A percentile compares a stretch with the other conserved stretches of the same genome.
Conservation (phyloP, 2,329 filamentous ascomycete species). For the Verticillium alfalfae region DNA sequence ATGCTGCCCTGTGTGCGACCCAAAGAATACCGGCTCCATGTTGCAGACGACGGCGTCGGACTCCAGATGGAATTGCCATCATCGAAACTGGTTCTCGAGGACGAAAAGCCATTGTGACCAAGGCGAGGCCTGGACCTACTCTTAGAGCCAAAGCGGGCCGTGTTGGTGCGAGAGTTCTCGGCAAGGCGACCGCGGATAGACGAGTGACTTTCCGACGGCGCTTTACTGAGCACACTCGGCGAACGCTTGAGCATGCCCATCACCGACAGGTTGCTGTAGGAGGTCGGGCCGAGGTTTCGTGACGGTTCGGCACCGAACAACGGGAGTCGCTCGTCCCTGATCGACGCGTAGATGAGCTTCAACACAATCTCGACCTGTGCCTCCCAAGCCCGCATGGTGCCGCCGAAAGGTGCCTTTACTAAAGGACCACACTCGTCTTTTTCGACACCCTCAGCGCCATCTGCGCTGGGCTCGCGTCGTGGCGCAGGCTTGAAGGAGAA, state of each 20-base stretch:
- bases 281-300: conserved; percentile 30
- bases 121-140: conserved; percentile 74
- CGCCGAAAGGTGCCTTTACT: conserved; percentile 71
- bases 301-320: conserved; percentile 66
- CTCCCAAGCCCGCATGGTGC: conserved; percentile 77
- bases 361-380: conserved; percentile 83
- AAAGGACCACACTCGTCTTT: conserved; percentile 66
- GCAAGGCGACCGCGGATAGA: conserved; percentile 65
- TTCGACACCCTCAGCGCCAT: conserved; percentile 18
- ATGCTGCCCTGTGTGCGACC: conserved; percentile 87
- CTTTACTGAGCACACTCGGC: conserved; percentile 88
- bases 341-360: conserved; percentile 86
- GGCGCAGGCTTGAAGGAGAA: conserved; percentile 47
- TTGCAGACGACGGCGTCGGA: conserved; percentile 77
- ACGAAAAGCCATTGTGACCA: conserved; percentile 74
- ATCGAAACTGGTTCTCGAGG: conserved; percentile 90
- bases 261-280: conserved; percentile 64
- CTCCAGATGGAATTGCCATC: conserved; percentile 89
- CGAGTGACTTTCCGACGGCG: conserved; percentile 74
- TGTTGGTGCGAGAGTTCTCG: conserved; percentile 47
- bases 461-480: conserved; percentile 31
- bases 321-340: conserved; percentile 80
- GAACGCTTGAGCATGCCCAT: conserved; percentile 75
- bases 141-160: conserved; percentile 77
- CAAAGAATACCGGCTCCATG: conserved; percentile 90